Evolutionary conservation across 2,329 filamentous ascomycete species (phyloP), one percentile per base, ranked within the genome.

Genomic region (Sporothrix dimorphospora): DNA sequence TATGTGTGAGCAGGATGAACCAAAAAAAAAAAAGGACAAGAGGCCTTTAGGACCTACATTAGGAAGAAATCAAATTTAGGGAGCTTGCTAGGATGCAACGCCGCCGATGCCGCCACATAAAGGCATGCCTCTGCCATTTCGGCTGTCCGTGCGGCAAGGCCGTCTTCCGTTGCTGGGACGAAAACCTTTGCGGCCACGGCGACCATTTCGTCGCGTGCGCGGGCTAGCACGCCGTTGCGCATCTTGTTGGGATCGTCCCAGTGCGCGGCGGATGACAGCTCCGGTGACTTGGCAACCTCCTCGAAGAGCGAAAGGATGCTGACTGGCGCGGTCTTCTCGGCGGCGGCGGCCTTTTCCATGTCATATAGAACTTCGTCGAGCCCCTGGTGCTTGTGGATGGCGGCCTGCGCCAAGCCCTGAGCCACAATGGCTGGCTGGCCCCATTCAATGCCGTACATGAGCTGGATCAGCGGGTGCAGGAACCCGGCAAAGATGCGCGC

Each of bases 401-500:
- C 89, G 1, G 91, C 85, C 81, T 97, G 91, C 0, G 94, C 93
- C 21, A 97, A 87, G 0, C 84, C 94, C 81, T 95, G 89, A 6
- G 94, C 93, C 38, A 97, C 85, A 73, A 97, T 89, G 49, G 92
- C 92, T 1, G 93, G 93, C 78, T 97, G 93, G 11, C 86, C 80
- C 83, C 94, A 97, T 79, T 97, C 94, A 47, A 97, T 79, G 4
- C 92, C 94, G 78, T 94, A 97, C 66, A 94, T 92, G 24, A 97
- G 86, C 78, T 97, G 93, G 74, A 97, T 94, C 19, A 96, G 82
- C 1, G 94, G 93, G 78, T 97, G 93, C 1, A 94, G 76, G 74
- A 95, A 86, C 0, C 92, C 90, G 19, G 86, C 87, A 77, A 88
- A 94, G 77, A 95, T 82, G 21, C 94, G 85, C 1, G 85, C 83